Percentiles rank a stretch among this genome's conserved stretches.
These are phyloP conservation scores for Pseudozyma pruni DNA, from an alignment of 1,284 basidiomycete genomes.

Conservation along the genomic window DNA sequence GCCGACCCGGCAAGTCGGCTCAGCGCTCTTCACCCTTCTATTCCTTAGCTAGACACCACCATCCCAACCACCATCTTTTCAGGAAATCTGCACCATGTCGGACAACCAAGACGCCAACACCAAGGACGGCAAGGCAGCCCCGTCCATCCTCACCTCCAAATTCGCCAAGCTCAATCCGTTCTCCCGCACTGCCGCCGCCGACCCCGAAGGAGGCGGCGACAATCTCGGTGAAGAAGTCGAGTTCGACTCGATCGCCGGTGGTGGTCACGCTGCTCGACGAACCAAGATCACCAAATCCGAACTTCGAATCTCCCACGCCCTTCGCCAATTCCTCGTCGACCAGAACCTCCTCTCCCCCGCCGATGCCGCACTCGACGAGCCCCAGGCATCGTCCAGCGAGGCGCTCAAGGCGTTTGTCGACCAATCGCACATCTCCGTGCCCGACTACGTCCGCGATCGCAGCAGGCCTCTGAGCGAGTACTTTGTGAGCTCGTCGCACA, in stretches of 20 bases:
- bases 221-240: conserved; percentile 59
- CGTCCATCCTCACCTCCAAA: conserved; percentile 46
- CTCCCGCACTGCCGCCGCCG: conserved; percentile 31
- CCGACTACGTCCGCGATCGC: conserved; percentile 51
- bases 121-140: conserved; percentile 36
- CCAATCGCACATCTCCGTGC: conserved; percentile 52
- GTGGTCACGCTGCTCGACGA: conserved; percentile 54
- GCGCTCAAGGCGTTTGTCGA: conserved; percentile 47
- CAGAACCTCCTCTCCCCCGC: conserved; percentile 34
- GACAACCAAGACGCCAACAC: conserved; percentile 31
- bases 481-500: conserved; percentile 71
- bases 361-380: conserved; percentile 33
- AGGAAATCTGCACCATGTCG: conserved; percentile 14
- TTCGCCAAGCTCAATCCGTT: conserved; percentile 59
- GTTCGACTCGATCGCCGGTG: conserved; percentile 55
- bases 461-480: conserved; percentile 54
- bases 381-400: conserved; percentile 10
- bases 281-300: conserved; percentile 51
- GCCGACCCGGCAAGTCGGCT: neutral
- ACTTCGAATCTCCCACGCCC: conserved; percentile 53
- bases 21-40: neutral
- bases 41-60: neutral
- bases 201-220: conserved; percentile 52
- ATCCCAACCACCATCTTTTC: neutral
- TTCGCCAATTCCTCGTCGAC: conserved; percentile 47